Conservation (phyloP, 2,329 filamentous ascomycete genomes). For the Fonsecaea pugnacius region DNA sequence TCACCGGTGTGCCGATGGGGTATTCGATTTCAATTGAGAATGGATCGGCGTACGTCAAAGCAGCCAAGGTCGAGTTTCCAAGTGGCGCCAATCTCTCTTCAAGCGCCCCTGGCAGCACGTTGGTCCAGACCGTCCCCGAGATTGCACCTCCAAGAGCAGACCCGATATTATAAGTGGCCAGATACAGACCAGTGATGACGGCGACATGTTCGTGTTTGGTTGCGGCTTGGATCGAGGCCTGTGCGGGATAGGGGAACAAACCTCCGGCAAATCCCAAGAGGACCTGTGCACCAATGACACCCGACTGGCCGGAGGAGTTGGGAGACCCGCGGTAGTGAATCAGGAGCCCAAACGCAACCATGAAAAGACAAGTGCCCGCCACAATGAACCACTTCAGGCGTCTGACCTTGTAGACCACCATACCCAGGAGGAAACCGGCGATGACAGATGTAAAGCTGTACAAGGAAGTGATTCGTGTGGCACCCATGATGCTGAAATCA, state of each 20-base stretch:
- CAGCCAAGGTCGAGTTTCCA: slow-evolving; percentile 48
- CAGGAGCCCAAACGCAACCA: slow-evolving; percentile 68
- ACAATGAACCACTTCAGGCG: slow-evolving; percentile 69
- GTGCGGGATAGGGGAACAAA: slow-evolving; percentile 61
- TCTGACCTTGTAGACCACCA: slow-evolving; percentile 62
- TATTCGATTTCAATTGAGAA: slow-evolving; percentile 46
- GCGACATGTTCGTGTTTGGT: slow-evolving; percentile 61
- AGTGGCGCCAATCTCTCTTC: slow-evolving; percentile 41
- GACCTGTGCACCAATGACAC: slow-evolving; percentile 66
- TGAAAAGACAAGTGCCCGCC: slow-evolving; percentile 62
- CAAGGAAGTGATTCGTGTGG: slow-evolving; percentile 64
- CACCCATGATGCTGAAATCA: slow-evolving; percentile 60
- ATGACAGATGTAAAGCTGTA: slow-evolving; percentile 65
- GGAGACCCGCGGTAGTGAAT: slow-evolving; percentile 65
- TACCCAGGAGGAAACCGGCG: slow-evolving; percentile 60
- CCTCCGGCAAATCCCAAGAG: slow-evolving; percentile 67
- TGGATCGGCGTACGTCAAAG: slow-evolving; percentile 49
- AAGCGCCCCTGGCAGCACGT: slow-evolving; percentile 58
- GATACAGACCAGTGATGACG: slow-evolving; percentile 66
- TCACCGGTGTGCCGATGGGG: slow-evolving; percentile 51
- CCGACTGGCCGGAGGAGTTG: slow-evolving; percentile 52
- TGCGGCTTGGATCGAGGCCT: slow-evolving; percentile 57
- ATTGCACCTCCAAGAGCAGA: slow-evolving; percentile 64
- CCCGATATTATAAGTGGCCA: slow-evolving; percentile 67
- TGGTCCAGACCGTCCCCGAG: slow-evolving; percentile 66